These are phyloP conservation scores for Anethum foeniculum DNA, from an alignment of 140 eudicot genomes.

Conservation along the genomic window DNA sequence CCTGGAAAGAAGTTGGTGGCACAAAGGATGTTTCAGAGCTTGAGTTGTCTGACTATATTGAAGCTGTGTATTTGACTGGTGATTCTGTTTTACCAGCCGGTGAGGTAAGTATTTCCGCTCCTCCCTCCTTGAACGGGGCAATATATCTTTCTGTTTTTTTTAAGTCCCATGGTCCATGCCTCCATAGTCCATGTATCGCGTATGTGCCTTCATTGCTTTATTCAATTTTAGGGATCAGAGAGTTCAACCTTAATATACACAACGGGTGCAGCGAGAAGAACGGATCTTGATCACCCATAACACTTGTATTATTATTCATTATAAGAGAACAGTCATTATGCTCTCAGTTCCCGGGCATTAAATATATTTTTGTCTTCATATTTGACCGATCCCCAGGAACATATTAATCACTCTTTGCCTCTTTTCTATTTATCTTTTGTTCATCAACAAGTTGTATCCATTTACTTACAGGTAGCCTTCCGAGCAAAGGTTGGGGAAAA, in stretches of 20 bases:
- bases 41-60: slow-evolving; percentile 86
- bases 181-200: too few species aligned
- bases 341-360: background rate
- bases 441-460: background rate
- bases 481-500: slow-evolving; percentile 92
- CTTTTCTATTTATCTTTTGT: background rate
- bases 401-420: background rate
- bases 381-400: background rate
- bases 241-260: too few species aligned
- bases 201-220: background rate
- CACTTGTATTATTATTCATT: background rate
- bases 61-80: slow-evolving; percentile 85
- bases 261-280: background rate
- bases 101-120: slow-evolving; percentile 35
- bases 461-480: slow-evolving; percentile 59
- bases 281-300: background rate
- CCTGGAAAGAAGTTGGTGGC: slow-evolving; percentile 73
- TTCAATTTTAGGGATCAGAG: background rate
- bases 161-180: too few species aligned
- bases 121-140: background rate
- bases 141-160: too few species aligned
- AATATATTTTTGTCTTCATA: background rate
- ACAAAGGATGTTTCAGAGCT: slow-evolving; percentile 40
- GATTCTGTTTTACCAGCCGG: slow-evolving; percentile 93
- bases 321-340: background rate